phyloP scores from a whole-genome alignment of 768 basidiomycete species.

The Pleurotus djamor region DNA sequence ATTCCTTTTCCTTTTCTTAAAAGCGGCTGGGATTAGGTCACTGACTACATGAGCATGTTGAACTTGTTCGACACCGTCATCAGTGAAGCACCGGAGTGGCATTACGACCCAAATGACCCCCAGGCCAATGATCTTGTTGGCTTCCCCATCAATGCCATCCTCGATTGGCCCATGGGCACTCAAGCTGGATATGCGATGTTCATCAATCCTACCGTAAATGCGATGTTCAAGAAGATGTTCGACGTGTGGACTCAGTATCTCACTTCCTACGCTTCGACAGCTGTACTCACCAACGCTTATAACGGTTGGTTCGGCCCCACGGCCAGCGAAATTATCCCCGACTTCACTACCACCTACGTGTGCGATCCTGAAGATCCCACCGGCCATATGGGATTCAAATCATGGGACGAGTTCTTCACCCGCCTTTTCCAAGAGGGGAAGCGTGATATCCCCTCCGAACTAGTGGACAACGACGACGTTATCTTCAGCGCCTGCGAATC shows the following conservation, averaged over 20 bases:
- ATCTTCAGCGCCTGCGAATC: slow-evolving; percentile 57
- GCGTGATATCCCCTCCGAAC: slow-evolving; percentile 31
- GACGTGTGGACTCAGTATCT: slow-evolving; percentile 49
- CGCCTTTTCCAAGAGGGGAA: slow-evolving; percentile 33
- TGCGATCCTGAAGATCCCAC: slow-evolving; percentile 32
- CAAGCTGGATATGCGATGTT: slow-evolving; percentile 27
- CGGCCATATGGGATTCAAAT: slow-evolving; percentile 38
- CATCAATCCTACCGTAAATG: slow-evolving; percentile 42
- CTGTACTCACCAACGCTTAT: slow-evolving; percentile 32
- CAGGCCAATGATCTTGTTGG: slow-evolving; percentile 38
- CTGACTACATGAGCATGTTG: slow-evolving; percentile 38
- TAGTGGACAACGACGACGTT: slow-evolving; percentile 22
- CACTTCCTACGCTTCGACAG: slow-evolving; percentile 34
- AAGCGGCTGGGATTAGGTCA: no score
- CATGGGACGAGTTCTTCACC: slow-evolving; percentile 59
- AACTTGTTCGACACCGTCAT: slow-evolving; percentile 39
- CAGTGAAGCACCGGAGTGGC: slow-evolving; percentile 36
- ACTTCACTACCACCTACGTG: slow-evolving; percentile 35
- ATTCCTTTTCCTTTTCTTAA: no score
- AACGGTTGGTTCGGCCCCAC: slow-evolving; percentile 46
- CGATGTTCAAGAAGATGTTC: slow-evolving; percentile 43
- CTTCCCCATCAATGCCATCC: slow-evolving; percentile 43
- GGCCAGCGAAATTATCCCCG: slow-evolving; percentile 10
- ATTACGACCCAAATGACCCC: background rate
- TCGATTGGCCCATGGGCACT: slow-evolving; percentile 38